Base-by-base conservation (phyloP, 371 early-diverging fungal genomes). In the Blakeslea trispora region DNA sequence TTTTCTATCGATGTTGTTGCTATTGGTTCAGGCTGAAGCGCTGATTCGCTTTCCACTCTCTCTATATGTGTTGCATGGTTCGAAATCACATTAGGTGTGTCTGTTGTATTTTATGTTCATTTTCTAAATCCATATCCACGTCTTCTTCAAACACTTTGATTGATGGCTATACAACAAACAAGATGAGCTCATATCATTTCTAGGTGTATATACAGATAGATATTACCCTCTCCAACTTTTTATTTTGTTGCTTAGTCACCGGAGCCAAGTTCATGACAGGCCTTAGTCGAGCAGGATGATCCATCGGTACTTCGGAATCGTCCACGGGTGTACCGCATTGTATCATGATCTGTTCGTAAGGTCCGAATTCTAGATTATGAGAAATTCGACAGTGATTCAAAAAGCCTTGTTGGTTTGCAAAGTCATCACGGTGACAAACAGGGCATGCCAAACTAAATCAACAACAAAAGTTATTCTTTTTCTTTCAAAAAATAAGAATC, bases 331-430 rank as follows among this genome's bases (percentile, higher is more conserved):
- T 73, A 3, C 92, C 92, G 61, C 91, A 90, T 43, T 73, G 63
- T 34, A 82, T 64, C 44, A 87, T 82, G 10, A 87, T 85, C 43
- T 91, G 88, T 37, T 86, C 85, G 32, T 86, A 82, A 32, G 80
- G 84, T 8, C 86, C 79, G 65, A 91, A 90, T 43, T 85, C 86
- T 28, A 81, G 62, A 19, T 74, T 69, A 66, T 91, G 91, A n/a
- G 81, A 77, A 24, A 86, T 69, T 31, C 92, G 77, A 66, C 87
- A 88, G 66, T 93, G 94, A 52, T 89, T 91, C 31, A 91, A 64
- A 60, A 93, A 91, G 1, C 92, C 92, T 61, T 87, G 91, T 34
- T 83, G 77, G 57, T 83, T 89, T 14, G 79, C 76, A 69, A 93
- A 92, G 46, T 87, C 82, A 18, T 81, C 79, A 21, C 83, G 69